Evolutionary conservation across 345 rosid genomes (phyloP).

Genomic region (Populus simonii): DNA sequence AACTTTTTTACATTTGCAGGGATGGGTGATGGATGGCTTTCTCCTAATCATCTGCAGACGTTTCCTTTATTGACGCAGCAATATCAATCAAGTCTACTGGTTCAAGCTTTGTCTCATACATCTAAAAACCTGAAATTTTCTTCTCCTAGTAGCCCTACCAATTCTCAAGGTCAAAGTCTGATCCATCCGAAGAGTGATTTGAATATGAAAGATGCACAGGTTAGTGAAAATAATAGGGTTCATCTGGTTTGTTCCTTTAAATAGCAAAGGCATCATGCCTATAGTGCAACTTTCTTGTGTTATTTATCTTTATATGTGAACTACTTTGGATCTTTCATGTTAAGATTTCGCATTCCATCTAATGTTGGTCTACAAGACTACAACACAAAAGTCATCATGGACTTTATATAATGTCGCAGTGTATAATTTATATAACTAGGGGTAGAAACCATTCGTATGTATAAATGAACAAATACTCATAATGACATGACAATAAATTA

Average conservation of each 20-base stretch:
- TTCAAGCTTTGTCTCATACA: conserved; percentile 3
- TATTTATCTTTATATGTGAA: too few relatives aligned
- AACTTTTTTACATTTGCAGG: conserved; percentile 13
- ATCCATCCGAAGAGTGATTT: conserved; percentile 8
- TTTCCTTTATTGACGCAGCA: conserved; percentile 6
- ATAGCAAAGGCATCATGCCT: background rate
- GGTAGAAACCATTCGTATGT: background rate
- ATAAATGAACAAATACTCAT: background rate
- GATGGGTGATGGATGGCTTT: conserved; percentile 14
- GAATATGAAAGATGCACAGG: conserved; percentile 19
- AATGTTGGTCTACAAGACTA: background rate
- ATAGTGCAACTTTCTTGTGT: too few relatives aligned
- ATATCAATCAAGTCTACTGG: conserved; percentile 8
- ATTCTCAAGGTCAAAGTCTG: conserved; percentile 2
- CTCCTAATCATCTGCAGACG: conserved; percentile 13
- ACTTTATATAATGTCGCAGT: too few relatives aligned
- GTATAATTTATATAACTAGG: background rate
- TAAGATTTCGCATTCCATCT: too few relatives aligned
- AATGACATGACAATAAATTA: background rate
- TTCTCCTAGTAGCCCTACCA: conserved; percentile 16
- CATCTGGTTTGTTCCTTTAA: background rate
- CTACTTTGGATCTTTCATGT: too few relatives aligned
- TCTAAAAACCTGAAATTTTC: background rate
- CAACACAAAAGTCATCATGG: background rate
- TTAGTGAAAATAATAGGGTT: conserved; percentile 8